Conservation (phyloP, 2,329 filamentous ascomycete species). For the Fusarium phyllophilum region DNA sequence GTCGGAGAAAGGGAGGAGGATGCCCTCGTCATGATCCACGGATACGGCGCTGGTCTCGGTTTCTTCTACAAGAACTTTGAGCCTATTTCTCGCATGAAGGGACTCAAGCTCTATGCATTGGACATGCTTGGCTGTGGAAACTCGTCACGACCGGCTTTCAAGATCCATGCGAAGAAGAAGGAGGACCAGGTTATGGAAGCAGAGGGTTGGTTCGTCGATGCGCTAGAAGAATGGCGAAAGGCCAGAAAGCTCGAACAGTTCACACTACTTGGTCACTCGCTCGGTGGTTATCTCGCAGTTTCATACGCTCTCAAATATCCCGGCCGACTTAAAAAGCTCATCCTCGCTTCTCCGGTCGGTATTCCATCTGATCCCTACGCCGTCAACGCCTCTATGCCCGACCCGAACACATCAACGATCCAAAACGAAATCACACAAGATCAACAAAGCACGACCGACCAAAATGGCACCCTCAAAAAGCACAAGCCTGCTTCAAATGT, state of each 20-base stretch:
- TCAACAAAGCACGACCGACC: constrained; percentile 62
- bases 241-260: constrained; percentile 91
- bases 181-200: constrained; percentile 86
- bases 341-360: constrained; percentile 92
- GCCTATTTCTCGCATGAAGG: constrained; percentile 77
- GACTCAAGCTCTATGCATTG: constrained; percentile 92
- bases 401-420: constrained; percentile 77
- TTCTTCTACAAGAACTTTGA: constrained; percentile 99
- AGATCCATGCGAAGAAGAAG: constrained; percentile 82
- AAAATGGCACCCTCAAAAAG: constrained; percentile 52
- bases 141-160: constrained; percentile 84
- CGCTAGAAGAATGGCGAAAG: constrained; percentile 94
- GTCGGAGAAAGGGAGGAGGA: constrained; percentile 82
- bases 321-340: constrained; percentile 92
- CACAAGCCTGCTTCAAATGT: constrained; percentile 44
- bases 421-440: constrained; percentile 84
- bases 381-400: constrained; percentile 81
- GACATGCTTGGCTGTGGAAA: constrained; percentile 96
- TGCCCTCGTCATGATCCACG: constrained; percentile 94
- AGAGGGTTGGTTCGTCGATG: constrained; percentile 95
- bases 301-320: constrained; percentile 98
- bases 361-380: constrained; percentile 95
- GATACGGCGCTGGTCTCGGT: constrained; percentile 93
- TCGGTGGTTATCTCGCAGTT: constrained; percentile 94
- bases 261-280: constrained; percentile 89